These are phyloP conservation scores for Lachnellula hyalina DNA, from an alignment of 2,329 filamentous ascomycete species.

Conservation along the genomic window DNA sequence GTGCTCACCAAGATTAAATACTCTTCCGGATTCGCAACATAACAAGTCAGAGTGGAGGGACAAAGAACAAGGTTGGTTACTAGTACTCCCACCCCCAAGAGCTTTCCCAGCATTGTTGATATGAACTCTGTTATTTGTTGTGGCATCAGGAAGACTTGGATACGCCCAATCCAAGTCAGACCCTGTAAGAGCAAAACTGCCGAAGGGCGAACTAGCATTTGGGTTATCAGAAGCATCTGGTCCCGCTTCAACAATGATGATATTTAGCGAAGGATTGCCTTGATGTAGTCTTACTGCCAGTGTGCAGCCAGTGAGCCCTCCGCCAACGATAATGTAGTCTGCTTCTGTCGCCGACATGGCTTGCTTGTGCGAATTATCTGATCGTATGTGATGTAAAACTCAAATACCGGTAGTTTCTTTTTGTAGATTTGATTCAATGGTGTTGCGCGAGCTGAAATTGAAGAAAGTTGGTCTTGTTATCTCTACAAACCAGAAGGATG, in stretches of 20 bases:
- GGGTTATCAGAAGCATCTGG: slow-evolving; percentile 23
- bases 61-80: too few relatives aligned
- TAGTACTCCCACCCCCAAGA: slow-evolving; percentile 37
- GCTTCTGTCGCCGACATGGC: not conserved
- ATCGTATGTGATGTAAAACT: too few relatives aligned
- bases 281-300: slow-evolving; percentile 32
- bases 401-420: too few relatives aligned
- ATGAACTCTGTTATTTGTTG: slow-evolving; percentile 24
- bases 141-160: slow-evolving; percentile 29
- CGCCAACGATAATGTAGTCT: slow-evolving; percentile 37
- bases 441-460: too few relatives aligned
- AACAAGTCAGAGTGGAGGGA: too few relatives aligned
- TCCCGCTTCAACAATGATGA: slow-evolving; percentile 38
- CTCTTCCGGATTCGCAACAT: too few relatives aligned
- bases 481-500: too few relatives aligned
- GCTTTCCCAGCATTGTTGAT: slow-evolving; percentile 34
- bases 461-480: too few relatives aligned
- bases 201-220: not conserved
- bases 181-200: not conserved
- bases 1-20: too few relatives aligned
- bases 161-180: slow-evolving; percentile 33
- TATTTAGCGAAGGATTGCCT: slow-evolving; percentile 26
- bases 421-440: too few relatives aligned
- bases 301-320: slow-evolving; percentile 34
- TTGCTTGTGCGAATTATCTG: not conserved